These are phyloP conservation scores for Eremothecium coryli DNA, from an alignment of 1,139 yeast species.

Conservation along the genomic window DNA sequence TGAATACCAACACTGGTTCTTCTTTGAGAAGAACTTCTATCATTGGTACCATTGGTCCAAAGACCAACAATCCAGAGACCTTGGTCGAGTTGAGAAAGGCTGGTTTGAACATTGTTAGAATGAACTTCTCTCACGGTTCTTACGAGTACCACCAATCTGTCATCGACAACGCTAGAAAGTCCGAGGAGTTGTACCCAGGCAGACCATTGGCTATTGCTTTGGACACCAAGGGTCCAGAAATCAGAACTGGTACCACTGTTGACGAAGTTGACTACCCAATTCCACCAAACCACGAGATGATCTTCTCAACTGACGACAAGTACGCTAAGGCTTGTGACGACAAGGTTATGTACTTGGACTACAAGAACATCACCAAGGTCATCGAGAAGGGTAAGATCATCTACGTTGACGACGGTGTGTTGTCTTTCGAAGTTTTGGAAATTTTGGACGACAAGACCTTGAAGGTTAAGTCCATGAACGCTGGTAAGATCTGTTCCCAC, in stretches of 20 bases:
- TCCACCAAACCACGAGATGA: slow-evolving; percentile 79
- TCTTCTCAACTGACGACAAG: slow-evolving; percentile 80
- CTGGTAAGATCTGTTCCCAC: slow-evolving; percentile 92
- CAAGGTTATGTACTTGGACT: slow-evolving; percentile 80
- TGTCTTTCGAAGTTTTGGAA: slow-evolving; percentile 86
- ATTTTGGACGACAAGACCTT: slow-evolving; percentile 69
- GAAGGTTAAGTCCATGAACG: slow-evolving; percentile 81
- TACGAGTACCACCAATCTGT: slow-evolving; percentile 96
- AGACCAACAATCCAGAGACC: slow-evolving; percentile 82
- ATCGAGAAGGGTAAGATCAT: slow-evolving; percentile 79
- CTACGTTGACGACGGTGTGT: slow-evolving; percentile 95
- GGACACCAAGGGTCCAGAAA: slow-evolving; percentile 99
- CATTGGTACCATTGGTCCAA: slow-evolving; percentile 97
- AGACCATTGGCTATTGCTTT: slow-evolving; percentile 97
- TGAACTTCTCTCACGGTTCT: slow-evolving; percentile 98
- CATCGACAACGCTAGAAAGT: slow-evolving; percentile 89
- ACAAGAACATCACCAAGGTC: slow-evolving; percentile 92
- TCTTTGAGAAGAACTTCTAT: slow-evolving; percentile 90
- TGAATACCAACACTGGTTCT: slow-evolving; percentile 73
- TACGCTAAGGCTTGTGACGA: slow-evolving; percentile 66
- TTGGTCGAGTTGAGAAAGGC: slow-evolving; percentile 87
- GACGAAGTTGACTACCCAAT: slow-evolving; percentile 76
- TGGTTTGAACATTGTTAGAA: slow-evolving; percentile 93
- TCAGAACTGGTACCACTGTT: slow-evolving; percentile 92
- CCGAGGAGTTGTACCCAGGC: slow-evolving; percentile 83